A percentile compares a stretch with the other conserved stretches of the same genome.
These are phyloP conservation scores for Globisporangium emineosum DNA, from an alignment of 352 stramenopile genomes.

Conservation along the genomic window DNA sequence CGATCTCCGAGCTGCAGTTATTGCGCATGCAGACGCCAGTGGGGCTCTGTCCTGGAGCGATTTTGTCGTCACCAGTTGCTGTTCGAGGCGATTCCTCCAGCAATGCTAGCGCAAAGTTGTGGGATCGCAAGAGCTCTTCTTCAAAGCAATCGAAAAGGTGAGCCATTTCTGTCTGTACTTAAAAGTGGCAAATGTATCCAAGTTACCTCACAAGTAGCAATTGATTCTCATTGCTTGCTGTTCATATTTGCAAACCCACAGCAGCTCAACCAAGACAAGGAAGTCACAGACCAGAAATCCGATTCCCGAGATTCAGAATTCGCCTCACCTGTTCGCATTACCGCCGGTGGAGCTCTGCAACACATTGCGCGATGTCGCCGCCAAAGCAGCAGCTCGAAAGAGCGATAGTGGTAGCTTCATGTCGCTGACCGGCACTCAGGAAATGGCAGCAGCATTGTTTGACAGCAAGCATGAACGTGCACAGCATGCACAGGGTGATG, in stretches of 20 bases:
- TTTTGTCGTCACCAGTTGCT: slow-evolving; percentile 12
- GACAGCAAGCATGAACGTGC: neutral
- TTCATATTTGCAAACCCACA: neutral
- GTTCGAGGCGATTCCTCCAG: neutral
- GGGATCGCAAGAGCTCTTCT: neutral
- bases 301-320: neutral
- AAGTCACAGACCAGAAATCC: neutral
- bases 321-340: neutral
- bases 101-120: neutral
- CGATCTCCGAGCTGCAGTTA: slow-evolving; percentile 12
- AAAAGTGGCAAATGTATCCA: neutral
- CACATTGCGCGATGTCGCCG: neutral
- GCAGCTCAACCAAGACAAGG: neutral
- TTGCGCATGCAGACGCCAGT: neutral
- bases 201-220: neutral
- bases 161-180: neutral
- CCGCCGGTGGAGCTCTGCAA: neutral
- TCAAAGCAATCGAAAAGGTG: slow-evolving; percentile 8
- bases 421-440: neutral
- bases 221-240: neutral
- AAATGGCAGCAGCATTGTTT: neutral
- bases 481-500: neutral
- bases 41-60: slow-evolving; percentile 4
- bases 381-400: neutral
- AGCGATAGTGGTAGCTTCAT: too few species aligned